Base-by-base conservation (phyloP, 2,329 filamentous ascomycete genomes). In the Colletotrichum tofieldiae region DNA sequence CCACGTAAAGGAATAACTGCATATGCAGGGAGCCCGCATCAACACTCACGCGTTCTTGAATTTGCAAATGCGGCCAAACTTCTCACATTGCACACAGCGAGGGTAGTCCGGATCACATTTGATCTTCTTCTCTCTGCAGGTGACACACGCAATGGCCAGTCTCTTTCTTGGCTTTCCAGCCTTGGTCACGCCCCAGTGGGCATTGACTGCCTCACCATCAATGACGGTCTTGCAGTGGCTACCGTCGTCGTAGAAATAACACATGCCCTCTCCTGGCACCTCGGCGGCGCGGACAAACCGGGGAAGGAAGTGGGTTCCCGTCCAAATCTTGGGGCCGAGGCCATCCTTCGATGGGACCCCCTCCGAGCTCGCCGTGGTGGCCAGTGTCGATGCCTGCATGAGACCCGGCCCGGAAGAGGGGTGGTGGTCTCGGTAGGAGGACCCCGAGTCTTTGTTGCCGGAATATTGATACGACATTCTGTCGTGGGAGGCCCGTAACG, bases 71-170 rank as follows among this genome's bases (percentile, higher is more conserved):
- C 94, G 89, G 67, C 95, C 94, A 79, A 96, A 96, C 84, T 97
- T 98, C 80, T 96, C 93, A 81, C 95, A 98, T 82, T 98, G 95
- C 65, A 95, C 90, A 77, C 95, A 98, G 76, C 94, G 94, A 49
- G 93, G 93, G 75, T 91, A 93, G 77, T 95, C 94, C 1, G 95
- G 95, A 75, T 98, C 94, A 79, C 95, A 98, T 82, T 97, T 98
- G 84, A 98, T 97, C 87, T 98, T 98, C 90, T 98, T 98, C 84
- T 98, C 95, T 62, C 95, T 90, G 81, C 95, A 98, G 16, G 94
- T 96, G 71, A 97, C 88, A 79, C 95, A 98, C n/a, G 94, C 94
- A 80, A 97, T 95, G 32, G 95, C 95, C 68, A 98, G 87, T 68
- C 95, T 89, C 84, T 98, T 98, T 76, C 95, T 90, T 59, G 95